Conservation (phyloP, 179 eudicot genomes). For the Gypsophila paniculata region DNA sequence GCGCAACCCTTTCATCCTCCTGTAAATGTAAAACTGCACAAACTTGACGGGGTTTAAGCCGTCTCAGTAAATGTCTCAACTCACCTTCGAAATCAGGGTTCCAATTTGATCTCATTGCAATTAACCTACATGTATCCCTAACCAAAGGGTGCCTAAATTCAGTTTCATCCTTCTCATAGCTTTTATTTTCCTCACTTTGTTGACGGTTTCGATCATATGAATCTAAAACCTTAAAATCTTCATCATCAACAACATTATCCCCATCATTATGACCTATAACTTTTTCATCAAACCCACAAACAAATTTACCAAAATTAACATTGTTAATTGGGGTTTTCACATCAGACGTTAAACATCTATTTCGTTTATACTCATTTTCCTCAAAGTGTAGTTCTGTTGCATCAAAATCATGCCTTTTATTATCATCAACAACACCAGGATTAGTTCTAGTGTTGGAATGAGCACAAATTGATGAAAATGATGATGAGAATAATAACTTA, state of each 20-base stretch:
- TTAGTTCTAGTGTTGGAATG: no score
- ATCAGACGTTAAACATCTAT: no score
- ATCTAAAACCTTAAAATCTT: slow-evolving; percentile 36
- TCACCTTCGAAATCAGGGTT: slow-evolving; percentile 53
- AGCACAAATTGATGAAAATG: no score
- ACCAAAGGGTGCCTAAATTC: slow-evolving; percentile 69
- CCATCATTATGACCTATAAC: slow-evolving; percentile 19
- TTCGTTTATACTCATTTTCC: no score
- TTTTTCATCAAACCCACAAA: slow-evolving; percentile 24
- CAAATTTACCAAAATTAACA: slow-evolving; percentile 18
- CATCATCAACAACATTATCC: slow-evolving; percentile 24
- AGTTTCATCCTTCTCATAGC: slow-evolving; percentile 48
- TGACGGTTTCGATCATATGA: slow-evolving; percentile 21
- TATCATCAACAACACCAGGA: no score
- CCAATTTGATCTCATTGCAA: slow-evolving; percentile 53
- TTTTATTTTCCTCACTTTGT: slow-evolving; percentile 25
- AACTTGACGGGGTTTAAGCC: slow-evolving; percentile 63
- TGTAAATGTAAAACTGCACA: slow-evolving; percentile 61
- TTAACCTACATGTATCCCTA: slow-evolving; percentile 61
- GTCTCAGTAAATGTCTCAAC: slow-evolving; percentile 48
- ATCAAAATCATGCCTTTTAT: no score
- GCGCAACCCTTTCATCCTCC: slow-evolving; percentile 65
- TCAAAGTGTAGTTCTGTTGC: no score
- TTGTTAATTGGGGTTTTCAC: slow-evolving; percentile 13
- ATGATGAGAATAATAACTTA: no score